phyloP scores from a whole-genome alignment of 2,329 filamentous ascomycete species.

The Pestalotiopsis sp. region DNA sequence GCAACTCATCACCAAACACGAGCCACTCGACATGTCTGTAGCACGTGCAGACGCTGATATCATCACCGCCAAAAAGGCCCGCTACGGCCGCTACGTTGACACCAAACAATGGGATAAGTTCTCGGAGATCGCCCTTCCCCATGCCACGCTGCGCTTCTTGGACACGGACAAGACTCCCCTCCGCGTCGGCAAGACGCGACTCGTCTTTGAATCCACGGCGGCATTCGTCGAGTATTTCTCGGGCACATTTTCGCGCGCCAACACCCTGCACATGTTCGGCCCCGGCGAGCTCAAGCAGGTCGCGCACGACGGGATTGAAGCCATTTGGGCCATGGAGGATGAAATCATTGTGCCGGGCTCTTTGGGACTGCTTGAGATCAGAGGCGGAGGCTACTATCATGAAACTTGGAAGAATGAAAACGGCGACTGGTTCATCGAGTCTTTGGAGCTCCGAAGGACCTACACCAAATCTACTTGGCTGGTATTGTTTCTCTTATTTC shows the following conservation, averaged over 20 bases:
- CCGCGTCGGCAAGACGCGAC: neutral
- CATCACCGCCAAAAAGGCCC: neutral
- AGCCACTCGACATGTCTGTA: neutral
- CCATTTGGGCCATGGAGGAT: slow-evolving; percentile 1
- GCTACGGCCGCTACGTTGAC: neutral
- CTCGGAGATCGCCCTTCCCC: neutral
- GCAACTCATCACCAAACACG: neutral
- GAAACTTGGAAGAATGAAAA: neutral
- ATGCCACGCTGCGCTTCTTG: neutral
- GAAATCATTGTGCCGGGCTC: neutral
- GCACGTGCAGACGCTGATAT: neutral
- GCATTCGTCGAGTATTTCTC: neutral
- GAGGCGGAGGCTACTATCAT: neutral
- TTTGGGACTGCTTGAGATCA: neutral
- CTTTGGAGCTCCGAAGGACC: neutral
- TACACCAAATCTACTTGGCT: neutral
- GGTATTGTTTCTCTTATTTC: neutral
- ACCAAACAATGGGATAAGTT: neutral
- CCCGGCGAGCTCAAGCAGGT: neutral
- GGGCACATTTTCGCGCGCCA: neutral
- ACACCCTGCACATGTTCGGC: neutral
- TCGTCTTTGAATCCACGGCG: neutral
- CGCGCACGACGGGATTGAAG: neutral
- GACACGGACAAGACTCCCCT: neutral
- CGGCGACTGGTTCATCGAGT: neutral